Percentiles rank a stretch among this genome's conserved stretches.
Conservation (phyloP, 768 basidiomycete genomes). For the Amanita polypyramis region DNA sequence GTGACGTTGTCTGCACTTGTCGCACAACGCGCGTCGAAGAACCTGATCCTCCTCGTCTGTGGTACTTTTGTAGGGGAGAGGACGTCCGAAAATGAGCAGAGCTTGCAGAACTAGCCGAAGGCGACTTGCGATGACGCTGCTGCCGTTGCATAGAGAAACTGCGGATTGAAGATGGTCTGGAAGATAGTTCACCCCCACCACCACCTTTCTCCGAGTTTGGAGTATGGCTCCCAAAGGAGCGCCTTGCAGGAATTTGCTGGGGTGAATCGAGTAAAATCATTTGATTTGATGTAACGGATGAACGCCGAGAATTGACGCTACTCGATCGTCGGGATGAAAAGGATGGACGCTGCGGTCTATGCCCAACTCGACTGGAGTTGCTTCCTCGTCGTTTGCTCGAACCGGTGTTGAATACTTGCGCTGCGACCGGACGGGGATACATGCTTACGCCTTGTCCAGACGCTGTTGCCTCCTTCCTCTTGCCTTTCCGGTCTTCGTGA, state of each 20-base stretch:
- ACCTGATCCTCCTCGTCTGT: slow-evolving; percentile 71
- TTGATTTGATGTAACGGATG: slow-evolving; percentile 40
- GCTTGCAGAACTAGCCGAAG: slow-evolving; percentile 68
- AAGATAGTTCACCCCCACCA: slow-evolving; percentile 45
- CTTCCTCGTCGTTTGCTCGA: slow-evolving; percentile 43
- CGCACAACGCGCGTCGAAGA: slow-evolving; percentile 76
- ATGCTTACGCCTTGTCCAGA: slow-evolving; percentile 19
- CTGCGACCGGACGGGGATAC: slow-evolving; percentile 13
- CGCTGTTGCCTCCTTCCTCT: slow-evolving; percentile 48
- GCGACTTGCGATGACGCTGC: slow-evolving; percentile 56
- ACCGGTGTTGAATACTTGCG: slow-evolving; percentile 10
- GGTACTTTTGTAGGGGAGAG: slow-evolving; percentile 74
- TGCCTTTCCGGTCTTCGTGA: slow-evolving; percentile 83
- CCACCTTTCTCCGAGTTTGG: slow-evolving; percentile 75
- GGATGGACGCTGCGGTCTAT: slow-evolving; percentile 58
- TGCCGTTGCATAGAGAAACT: slow-evolving; percentile 52
- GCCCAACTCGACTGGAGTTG: slow-evolving; percentile 25
- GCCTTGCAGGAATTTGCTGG: slow-evolving; percentile 44
- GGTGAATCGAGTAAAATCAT: slow-evolving; percentile 50
- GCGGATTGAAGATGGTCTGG: slow-evolving; percentile 79
- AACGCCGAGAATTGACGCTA: slow-evolving; percentile 79
- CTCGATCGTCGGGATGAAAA: slow-evolving; percentile 81
- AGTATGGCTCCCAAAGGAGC: slow-evolving; percentile 71
- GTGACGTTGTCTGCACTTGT: slow-evolving; percentile 37
- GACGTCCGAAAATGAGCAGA: slow-evolving; percentile 56